These are phyloP conservation scores for Rosa persica DNA, from an alignment of 306 rosid species.

Conservation along the genomic window DNA sequence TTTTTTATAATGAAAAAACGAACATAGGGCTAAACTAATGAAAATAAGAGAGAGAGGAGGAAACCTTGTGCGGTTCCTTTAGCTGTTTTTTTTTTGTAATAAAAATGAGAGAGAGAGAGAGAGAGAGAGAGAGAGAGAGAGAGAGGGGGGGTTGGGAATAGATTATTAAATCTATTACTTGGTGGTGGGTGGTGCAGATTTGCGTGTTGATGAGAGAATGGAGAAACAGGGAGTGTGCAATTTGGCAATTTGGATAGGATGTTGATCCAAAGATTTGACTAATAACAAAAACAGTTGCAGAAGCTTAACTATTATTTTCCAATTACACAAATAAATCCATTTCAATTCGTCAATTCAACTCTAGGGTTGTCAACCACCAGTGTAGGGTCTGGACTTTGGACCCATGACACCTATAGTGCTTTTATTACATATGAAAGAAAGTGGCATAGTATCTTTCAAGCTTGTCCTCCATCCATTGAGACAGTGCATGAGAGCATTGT, in stretches of 20 bases:
- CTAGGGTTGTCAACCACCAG: slow-evolving; percentile 15
- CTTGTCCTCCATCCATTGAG: slow-evolving; percentile 9
- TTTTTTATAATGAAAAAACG: too few species aligned
- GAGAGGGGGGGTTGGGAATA: too few species aligned
- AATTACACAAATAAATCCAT: neutral
- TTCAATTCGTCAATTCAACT: slow-evolving; percentile 2
- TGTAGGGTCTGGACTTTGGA: slow-evolving; percentile 2
- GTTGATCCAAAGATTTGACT: neutral
- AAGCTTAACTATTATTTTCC: neutral
- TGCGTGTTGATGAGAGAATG: neutral
- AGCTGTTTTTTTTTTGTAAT: too few species aligned
- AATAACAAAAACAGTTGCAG: neutral
- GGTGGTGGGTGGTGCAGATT: neutral
- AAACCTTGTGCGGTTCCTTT: too few species aligned
- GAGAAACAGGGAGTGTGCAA: neutral
- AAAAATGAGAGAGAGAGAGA: too few species aligned
- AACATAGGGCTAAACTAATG: too few species aligned
- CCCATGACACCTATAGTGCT: neutral
- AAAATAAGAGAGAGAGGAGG: too few species aligned
- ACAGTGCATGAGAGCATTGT: slow-evolving; percentile 16
- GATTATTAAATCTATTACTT: neutral
- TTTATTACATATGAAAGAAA: neutral
- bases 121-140: too few species aligned
- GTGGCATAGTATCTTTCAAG: slow-evolving; percentile 20
- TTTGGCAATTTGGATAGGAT: slow-evolving; percentile 23